phyloP scores from a whole-genome alignment of 2,329 filamentous ascomycete species.

The Talaromyces sp. region DNA sequence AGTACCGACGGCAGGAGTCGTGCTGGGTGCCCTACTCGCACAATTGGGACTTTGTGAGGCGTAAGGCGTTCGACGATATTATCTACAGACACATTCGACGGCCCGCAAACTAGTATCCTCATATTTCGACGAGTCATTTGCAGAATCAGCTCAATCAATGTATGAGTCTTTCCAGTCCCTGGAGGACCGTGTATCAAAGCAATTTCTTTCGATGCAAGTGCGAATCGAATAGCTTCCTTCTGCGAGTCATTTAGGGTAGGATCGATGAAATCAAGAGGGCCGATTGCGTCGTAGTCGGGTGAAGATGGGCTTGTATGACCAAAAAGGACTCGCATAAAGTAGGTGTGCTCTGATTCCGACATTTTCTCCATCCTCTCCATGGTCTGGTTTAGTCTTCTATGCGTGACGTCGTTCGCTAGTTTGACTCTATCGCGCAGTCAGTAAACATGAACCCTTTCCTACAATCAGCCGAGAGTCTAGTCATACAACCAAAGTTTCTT shows the following conservation, averaged over 20 bases:
- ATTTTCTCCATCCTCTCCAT: constrained; percentile 60
- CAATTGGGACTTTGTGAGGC: constrained; percentile 78
- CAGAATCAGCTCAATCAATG: constrained; percentile 90
- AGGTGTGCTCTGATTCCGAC: constrained; percentile 55
- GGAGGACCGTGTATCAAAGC: constrained; percentile 93
- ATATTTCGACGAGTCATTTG: constrained; percentile 74
- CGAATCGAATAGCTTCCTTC: constrained; percentile 70
- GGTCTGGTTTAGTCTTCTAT: constrained; percentile 65
- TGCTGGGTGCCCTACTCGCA: constrained; percentile 89
- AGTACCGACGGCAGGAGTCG: constrained; percentile 84
- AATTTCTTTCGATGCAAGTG: constrained; percentile 75
- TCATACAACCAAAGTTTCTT: constrained; percentile 65
- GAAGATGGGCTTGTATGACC: constrained; percentile 57
- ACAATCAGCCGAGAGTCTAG: constrained; percentile 33
- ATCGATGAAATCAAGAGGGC: constrained; percentile 55
- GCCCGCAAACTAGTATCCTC: constrained; percentile 87
- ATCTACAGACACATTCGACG: constrained; percentile 95
- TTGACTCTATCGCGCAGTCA: constrained; percentile 53
- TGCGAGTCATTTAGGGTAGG: constrained; percentile 61
- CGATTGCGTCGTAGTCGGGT: constrained; percentile 46
- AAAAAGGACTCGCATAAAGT: constrained; percentile 61
- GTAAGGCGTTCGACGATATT: constrained; percentile 94
- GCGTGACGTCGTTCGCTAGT: constrained; percentile 65
- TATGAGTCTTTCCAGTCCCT: constrained; percentile 96
- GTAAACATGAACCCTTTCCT: background rate